These are phyloP conservation scores for Chenopodium quinoa DNA, from an alignment of 148 eudicot species.

Conservation along the genomic window DNA sequence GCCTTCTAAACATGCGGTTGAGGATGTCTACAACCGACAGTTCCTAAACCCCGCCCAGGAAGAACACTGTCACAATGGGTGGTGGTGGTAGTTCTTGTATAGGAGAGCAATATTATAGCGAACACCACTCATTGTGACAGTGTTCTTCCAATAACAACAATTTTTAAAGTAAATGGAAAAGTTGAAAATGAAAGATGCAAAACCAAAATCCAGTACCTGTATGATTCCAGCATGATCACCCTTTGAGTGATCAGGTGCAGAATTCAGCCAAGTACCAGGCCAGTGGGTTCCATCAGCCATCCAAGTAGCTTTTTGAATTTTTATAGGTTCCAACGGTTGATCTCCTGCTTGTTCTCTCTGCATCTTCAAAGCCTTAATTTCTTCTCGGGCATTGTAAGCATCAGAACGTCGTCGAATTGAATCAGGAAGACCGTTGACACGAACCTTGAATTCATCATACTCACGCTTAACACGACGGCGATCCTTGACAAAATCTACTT, in stretches of 20 bases:
- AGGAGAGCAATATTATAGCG: background rate
- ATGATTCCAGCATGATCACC: constrained; percentile 97
- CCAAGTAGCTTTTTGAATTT: constrained; percentile 78
- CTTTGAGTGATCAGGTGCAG: constrained; percentile 67
- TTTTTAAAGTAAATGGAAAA: background rate
- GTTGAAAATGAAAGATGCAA: background rate
- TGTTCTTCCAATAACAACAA: background rate
- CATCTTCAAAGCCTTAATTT: constrained; percentile 75
- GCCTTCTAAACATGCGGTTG: background rate
- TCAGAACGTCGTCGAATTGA: constrained; percentile 84
- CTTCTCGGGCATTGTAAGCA: constrained; percentile 88
- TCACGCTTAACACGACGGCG: constrained; percentile 90
- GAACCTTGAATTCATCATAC: constrained; percentile 92
- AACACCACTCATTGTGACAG: no score
- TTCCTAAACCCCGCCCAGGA: background rate
- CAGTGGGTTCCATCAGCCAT: constrained; percentile 96
- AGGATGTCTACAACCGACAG: background rate
- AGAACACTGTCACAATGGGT: background rate
- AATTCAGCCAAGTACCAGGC: constrained; percentile 85
- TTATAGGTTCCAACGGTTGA: constrained; percentile 54
- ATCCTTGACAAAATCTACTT: constrained; percentile 81
- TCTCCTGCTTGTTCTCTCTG: constrained; percentile 67
- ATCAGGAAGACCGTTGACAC: constrained; percentile 89
- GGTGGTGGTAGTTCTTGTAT: no score
- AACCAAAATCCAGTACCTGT: constrained; percentile 48